These are phyloP conservation scores for Arbutus unedo DNA, from an alignment of 148 eudicot species.

Conservation along the genomic window DNA sequence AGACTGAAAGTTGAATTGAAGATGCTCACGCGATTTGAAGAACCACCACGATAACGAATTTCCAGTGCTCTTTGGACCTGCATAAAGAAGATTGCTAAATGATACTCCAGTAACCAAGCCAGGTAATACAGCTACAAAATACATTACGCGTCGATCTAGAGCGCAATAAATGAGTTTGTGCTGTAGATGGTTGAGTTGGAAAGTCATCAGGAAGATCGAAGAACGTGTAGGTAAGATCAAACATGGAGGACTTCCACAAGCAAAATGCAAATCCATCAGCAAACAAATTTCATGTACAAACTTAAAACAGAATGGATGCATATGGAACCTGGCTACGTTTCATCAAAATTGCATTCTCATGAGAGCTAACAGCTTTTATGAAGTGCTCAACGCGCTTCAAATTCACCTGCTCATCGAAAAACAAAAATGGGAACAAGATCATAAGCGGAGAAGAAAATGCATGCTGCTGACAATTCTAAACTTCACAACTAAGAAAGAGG, in stretches of 20 bases:
- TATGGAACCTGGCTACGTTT: constrained; percentile 27
- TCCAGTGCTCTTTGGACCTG: constrained; percentile 13
- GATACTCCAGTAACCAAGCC: not conserved
- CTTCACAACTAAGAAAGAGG: not conserved
- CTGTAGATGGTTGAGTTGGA: not conserved
- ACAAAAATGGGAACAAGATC: not conserved
- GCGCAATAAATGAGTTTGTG: not conserved
- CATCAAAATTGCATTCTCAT: constrained; percentile 31
- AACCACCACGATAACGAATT: not conserved
- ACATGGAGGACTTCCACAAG: not conserved
- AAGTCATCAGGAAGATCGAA: not conserved
- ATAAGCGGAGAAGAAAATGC: not conserved
- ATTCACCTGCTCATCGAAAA: constrained; percentile 23
- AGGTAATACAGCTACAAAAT: not conserved
- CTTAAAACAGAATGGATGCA: not conserved
- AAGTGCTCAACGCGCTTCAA: constrained; percentile 34
- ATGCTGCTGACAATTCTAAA: constrained; percentile 12
- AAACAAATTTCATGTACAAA: not conserved
- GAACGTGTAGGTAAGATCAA: not conserved
- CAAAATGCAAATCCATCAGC: not conserved
- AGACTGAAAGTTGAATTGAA: not conserved
- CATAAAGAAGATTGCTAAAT: constrained; percentile 3
- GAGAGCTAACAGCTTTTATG: constrained; percentile 30
- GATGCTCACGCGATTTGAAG: constrained; percentile 14
- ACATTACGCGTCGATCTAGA: not conserved